Base-by-base conservation (phyloP, 202 grass and related monocot genomes). In the Saccharum hybrid region DNA sequence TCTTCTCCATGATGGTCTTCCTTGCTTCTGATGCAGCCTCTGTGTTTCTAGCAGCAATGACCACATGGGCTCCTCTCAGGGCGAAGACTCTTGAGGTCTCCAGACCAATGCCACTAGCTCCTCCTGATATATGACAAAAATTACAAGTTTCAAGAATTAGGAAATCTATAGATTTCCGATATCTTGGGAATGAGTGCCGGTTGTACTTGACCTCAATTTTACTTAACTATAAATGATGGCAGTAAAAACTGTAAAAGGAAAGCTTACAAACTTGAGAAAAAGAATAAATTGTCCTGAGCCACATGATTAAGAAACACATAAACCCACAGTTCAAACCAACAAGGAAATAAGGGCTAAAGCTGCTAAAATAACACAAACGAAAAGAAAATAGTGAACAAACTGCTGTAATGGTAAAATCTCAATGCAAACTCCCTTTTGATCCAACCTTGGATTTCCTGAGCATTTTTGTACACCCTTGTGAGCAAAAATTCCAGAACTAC, bases 31-130 rank as follows among this genome's bases (percentile, higher is more conserved):
- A 88, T 66, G 96, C 96, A 81, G 93, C 91, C 42, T 96, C 88
- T 19, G 92, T 96, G 88, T 99, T 99, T 68, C 96, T 99, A 2
- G 93, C 91, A 1, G 93, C 96, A 62, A 99, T 96, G 66, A 99
- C 82, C 48, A 99, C 91, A 79, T 94, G 90, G 26, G 87, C 93
- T 57, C 93, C 96, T 89, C 91, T 85, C 31, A 99, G 82, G 15
- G 96, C 96, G 2, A 99, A 86, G 14, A 99, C 91, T 72, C 88
- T 86, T 14, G 96, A 91, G 57, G 93, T 99, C 86, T 99, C 96
- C 71, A 92, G 45, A 49, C 96, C 96, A 77, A 99, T 99, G 74
- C 96, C 96, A 75, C 96, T 92, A 37, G 88, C 88, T 73, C 96
- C 93, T 72, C 96, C 96, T 98, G 71, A 22, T 65, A 76, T 43